Percentiles rank a stretch among this genome's conserved stretches.
Conservation (phyloP, 2,329 filamentous ascomycete genomes). For the Nemania bipapillata region DNA sequence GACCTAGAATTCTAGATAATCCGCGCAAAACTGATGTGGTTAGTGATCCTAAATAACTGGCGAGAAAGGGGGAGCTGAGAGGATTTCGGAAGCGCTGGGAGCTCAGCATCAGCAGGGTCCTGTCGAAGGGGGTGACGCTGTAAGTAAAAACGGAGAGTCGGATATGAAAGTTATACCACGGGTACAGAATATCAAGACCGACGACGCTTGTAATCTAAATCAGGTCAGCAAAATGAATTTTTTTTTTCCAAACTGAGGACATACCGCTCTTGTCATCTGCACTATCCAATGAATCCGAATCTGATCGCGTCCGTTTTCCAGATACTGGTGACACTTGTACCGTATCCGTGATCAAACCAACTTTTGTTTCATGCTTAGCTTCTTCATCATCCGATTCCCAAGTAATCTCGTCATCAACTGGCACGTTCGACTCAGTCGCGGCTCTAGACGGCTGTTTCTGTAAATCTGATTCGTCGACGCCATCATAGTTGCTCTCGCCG, state of each 20-base stretch:
- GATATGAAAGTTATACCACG: slow-evolving; percentile 21
- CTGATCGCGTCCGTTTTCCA: slow-evolving; percentile 48
- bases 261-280: slow-evolving; percentile 49
- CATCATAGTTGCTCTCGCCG: slow-evolving; percentile 46
- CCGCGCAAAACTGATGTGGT: slow-evolving; percentile 40
- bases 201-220: slow-evolving; percentile 63
- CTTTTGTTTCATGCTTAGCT: slow-evolving; percentile 35
- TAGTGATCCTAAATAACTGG: slow-evolving; percentile 42
- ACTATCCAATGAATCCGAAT: slow-evolving; percentile 45
- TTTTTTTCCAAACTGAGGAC: slow-evolving; percentile 15
- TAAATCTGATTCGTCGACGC: slow-evolving; percentile 37
- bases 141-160: slow-evolving; percentile 27
- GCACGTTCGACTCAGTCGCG: slow-evolving; percentile 39
- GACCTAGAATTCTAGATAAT: slow-evolving; percentile 14
- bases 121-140: slow-evolving; percentile 35
- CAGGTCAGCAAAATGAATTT: slow-evolving; percentile 47
- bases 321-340: slow-evolving; percentile 53
- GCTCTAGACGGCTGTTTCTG: slow-evolving; percentile 41
- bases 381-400: slow-evolving; percentile 53
- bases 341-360: slow-evolving; percentile 42
- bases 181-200: slow-evolving; percentile 56
- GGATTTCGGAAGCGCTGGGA: slow-evolving; percentile 37
- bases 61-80: slow-evolving; percentile 27
- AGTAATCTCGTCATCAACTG: slow-evolving; percentile 49
- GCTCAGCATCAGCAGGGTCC: slow-evolving; percentile 42